Base-by-base conservation (phyloP, 176 grass and related monocot genomes). In the Lolium multiflorum region DNA sequence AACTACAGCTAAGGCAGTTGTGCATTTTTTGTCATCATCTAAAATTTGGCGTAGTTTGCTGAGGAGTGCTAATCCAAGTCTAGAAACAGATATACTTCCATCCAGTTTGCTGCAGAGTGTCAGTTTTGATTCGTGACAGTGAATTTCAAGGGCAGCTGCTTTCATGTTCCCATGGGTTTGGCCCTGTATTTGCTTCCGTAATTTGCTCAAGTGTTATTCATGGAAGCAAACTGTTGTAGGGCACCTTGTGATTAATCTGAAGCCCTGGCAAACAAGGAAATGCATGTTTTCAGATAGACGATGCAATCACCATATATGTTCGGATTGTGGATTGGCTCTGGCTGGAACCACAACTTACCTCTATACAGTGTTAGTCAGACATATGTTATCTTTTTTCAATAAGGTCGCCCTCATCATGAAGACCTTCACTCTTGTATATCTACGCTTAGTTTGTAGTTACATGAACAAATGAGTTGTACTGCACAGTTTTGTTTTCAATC, bases 391-490 rank as follows among this genome's bases (percentile, higher is more conserved):
- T 35, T 76, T 87, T 66, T 63, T 73, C 18, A 91, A 91, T 88
- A 91, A 91, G 18, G 26, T 81, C 18, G 77, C 49, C 73, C 25
- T 16, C 22, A 1, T 80, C 6, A 13, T 76, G 24, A 91, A 79
- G 18, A 80, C 2, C 25, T 84, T 76, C 38, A 31, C 52, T 76
- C 31, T n/a, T 81, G 51, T 77, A 88, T 88, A 85, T 73, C 86
- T 82, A 55, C 82, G 64, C 82, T 62, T 85, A 85, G 90, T 56
- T 78, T 61, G 26, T 91, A 88, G 77, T 64, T 56, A 71, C 71
- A 85, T 82, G 69, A 77, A 81, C 61, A 82, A 85, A 54, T 88
- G 86, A 76, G 69, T 25, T 84, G 75, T 77, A 75, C 43, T 37
- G n/a, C 60, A 90, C 74, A 83, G 24, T 41, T 47, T 81, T 28